These are phyloP conservation scores for Trichophyton benhamiae DNA, from an alignment of 2,329 filamentous ascomycete genomes.

Conservation along the genomic window DNA sequence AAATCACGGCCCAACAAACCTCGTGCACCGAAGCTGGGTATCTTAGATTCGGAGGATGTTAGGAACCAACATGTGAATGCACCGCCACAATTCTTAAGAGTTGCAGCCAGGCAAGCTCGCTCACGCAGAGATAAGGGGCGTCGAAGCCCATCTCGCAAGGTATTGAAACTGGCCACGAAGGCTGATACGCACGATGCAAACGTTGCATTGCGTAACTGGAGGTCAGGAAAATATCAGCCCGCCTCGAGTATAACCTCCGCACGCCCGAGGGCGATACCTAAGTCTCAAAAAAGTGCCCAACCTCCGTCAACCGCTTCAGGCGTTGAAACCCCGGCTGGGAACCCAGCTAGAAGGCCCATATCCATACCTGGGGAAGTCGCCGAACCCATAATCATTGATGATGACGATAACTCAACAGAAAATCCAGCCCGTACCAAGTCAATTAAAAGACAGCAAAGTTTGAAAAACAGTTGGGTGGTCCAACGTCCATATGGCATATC, in stretches of 20 bases:
- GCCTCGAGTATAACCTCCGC: background rate
- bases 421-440: background rate
- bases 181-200: conserved; percentile 46
- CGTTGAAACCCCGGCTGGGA: background rate
- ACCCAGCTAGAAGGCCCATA: background rate
- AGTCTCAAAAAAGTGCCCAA: background rate
- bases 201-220: conserved; percentile 40
- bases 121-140: conserved; percentile 38
- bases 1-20: conserved; percentile 17
- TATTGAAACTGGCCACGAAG: conserved; percentile 40
- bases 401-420: background rate
- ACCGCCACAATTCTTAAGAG: conserved; percentile 42
- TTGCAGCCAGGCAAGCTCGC: conserved; percentile 44
- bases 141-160: conserved; percentile 41
- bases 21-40: conserved; percentile 30
- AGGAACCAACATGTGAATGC: conserved; percentile 18
- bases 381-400: background rate
- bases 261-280: background rate
- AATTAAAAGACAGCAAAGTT: background rate
- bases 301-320: background rate
- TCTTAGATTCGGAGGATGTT: conserved; percentile 40
- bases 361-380: no score
- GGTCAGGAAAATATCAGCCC: conserved; percentile 30
- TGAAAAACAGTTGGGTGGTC: conserved; percentile 20
- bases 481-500: conserved; percentile 25